These are phyloP conservation scores for Waltiozyma sp. DNA, from an alignment of 1,139 yeast genomes.

Conservation along the genomic window DNA sequence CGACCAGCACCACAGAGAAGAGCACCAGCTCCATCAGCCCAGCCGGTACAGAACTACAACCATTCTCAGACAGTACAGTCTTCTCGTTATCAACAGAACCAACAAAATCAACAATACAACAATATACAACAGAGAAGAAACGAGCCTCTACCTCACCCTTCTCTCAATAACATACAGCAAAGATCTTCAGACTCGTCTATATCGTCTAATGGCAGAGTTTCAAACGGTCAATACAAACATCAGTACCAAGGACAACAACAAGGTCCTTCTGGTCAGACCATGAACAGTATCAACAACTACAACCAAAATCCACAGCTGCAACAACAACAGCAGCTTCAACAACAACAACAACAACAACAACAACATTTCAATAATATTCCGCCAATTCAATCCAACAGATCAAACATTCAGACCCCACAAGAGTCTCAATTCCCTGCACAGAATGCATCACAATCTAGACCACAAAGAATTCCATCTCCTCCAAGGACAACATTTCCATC, in stretches of 20 bases:
- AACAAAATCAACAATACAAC: constrained; percentile 4
- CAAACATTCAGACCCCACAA: background rate
- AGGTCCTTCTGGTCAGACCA: background rate
- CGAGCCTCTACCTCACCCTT: constrained; percentile 4
- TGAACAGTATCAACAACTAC: background rate
- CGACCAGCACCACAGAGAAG: constrained; percentile 3
- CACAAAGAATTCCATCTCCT: constrained; percentile 8
- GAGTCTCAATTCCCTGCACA: constrained; percentile 1
- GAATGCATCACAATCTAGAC: background rate
- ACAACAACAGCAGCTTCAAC: too few species aligned
- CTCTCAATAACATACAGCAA: constrained; percentile 1
- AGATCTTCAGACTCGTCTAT: constrained; percentile 1
- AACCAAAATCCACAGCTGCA: background rate
- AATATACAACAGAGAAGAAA: background rate
- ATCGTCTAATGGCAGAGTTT: background rate
- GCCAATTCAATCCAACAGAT: background rate
- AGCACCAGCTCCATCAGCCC: constrained; percentile 1
- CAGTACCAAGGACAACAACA: background rate
- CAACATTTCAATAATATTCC: background rate
- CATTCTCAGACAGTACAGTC: constrained; percentile 3
- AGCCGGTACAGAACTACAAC: background rate
- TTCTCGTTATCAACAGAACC: constrained; percentile 6
- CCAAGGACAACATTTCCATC: constrained; percentile 6
- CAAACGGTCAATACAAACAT: background rate
- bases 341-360: background rate